phyloP scores from a whole-genome alignment of 768 basidiomycete genomes.

The Pluteus cervinus region DNA sequence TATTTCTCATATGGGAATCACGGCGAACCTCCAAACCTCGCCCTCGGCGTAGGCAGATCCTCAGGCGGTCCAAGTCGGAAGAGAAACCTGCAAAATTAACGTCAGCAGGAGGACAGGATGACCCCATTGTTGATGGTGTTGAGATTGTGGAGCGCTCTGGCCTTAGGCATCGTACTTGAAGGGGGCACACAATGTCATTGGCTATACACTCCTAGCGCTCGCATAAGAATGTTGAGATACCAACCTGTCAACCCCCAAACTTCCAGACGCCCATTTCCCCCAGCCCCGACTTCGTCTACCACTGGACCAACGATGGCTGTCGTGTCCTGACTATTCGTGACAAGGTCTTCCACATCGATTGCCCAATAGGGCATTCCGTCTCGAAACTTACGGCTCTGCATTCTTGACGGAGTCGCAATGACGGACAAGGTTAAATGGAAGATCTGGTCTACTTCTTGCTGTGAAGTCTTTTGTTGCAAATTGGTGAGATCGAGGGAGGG shows the following conservation, averaged over 20 bases:
- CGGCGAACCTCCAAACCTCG: constrained; percentile 24
- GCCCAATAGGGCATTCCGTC: constrained; percentile 55
- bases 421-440: constrained; percentile 67
- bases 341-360: constrained; percentile 61
- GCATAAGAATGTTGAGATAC: constrained; percentile 67
- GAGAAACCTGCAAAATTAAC: too few species aligned
- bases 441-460: constrained; percentile 57
- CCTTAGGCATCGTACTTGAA: too few species aligned
- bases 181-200: too few species aligned
- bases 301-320: constrained; percentile 18
- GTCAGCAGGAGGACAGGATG: too few species aligned
- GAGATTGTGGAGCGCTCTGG: too few species aligned
- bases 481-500: constrained; percentile 52
- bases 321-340: constrained; percentile 15
- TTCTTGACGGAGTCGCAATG: constrained; percentile 39
- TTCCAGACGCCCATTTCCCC: constrained; percentile 46
- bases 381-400: constrained; percentile 51
- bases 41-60: too few species aligned
- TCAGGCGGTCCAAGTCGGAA: too few species aligned
- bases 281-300: constrained; percentile 31
- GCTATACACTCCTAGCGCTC: constrained; percentile 42
- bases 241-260: constrained; percentile 85
- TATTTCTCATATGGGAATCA: constrained; percentile 73
- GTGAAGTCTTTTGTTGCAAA: constrained; percentile 41
- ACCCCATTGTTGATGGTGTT: too few species aligned